Base-by-base conservation (phyloP, 345 rosid genomes). In the Syzygium oleosum region DNA sequence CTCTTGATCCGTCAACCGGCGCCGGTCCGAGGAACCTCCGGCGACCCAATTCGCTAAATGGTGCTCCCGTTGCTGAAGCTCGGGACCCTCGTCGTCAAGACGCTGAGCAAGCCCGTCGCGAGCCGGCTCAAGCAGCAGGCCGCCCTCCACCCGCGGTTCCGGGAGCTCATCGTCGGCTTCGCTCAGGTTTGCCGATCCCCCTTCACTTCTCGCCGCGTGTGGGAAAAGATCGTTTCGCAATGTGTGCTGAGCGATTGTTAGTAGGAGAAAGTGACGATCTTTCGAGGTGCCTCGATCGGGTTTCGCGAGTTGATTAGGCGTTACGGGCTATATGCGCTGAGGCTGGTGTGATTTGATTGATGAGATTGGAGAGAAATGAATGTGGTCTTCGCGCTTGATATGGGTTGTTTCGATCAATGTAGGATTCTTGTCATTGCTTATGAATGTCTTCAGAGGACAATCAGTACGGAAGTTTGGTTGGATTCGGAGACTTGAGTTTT, bases 61-160 rank as follows among this genome's bases (percentile, higher is more conserved):
- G 95, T 93, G 84, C 90, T 96, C 68, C 98, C 99, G 21, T 59
- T 95, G 43, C 34, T 95, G 88, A 96, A 96, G 89, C 93, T 96
- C 7, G 99, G 98, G 51, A 95, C 98, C 13, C 93, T 96, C 41
- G 90, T 84, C 34, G 90, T 96, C 52, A 96, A 92, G 90, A 95
- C 98, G 31, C 86, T 95, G 31, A 95, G 97, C 91, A 96, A 95
- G 51, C 99, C 99, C 1, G 52, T 95, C 38, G 99, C 99, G 1
- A 88, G 84, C 84, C 94, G 91, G 92, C 95, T 96, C 88, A 96
- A 96, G 91, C 95, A 95, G 51, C 98, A 95, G 85, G 97, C 98
- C 22, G 92, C 94, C n/a, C 79, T 87, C n/a, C 95, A 95, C 90
- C 98, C 98, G 16, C 90, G 91, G 88, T 96, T 96, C 88, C 99